Evolutionary conservation across 768 basidiomycete species (phyloP), one percentile per base, ranked within the genome.

Genomic region (Leccinum boreale): DNA sequence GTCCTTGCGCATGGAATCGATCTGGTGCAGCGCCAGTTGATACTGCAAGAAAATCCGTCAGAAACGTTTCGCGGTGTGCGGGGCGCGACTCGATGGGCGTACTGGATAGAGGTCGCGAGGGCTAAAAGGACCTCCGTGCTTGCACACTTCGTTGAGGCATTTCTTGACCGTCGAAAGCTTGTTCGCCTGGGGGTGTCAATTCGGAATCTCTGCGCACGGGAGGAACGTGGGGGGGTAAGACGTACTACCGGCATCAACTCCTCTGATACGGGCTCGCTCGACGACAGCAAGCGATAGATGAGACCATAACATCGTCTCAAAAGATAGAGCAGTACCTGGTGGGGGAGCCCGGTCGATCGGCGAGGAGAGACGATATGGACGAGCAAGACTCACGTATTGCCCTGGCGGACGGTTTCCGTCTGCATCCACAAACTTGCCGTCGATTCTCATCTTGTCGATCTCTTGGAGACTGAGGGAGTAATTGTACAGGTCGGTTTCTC

Each of bases 111-210:
- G 78, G 70, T 98, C 95, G 42, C 93, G 85, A 19, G 94, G 85
- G 62, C 82, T 91, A 68, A 95, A 96, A 1, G 94, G 91, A 14
- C 94, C 95, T 15, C 95, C 95, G 65, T 94, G 94, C 69, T 96
- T 97, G 58, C 90, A 79, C 2, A 98, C 95, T 74, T 98, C 95
- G 66, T 96, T 96, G 55, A 98, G 78, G 66, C 94, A 96, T 69
- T 96, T 96, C 79, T 96, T 97, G 60, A 98, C 91, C 0, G 95
- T 98, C 15, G 92, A 93, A 3, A 98, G 76, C 67, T 98, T 98
- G 77, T 98, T 98, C 6, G 95, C 94, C 94, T 96, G 61, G 35
- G 49, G 28, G 23, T 24, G 21, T 50, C 46, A 64, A 52, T 36
- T 31, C 24, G 33, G 12, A 39, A 15, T 45, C 11, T 35, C 11